These are phyloP conservation scores for Tricholoma sp. DNA, from an alignment of 768 basidiomycete species.

Conservation along the genomic window DNA sequence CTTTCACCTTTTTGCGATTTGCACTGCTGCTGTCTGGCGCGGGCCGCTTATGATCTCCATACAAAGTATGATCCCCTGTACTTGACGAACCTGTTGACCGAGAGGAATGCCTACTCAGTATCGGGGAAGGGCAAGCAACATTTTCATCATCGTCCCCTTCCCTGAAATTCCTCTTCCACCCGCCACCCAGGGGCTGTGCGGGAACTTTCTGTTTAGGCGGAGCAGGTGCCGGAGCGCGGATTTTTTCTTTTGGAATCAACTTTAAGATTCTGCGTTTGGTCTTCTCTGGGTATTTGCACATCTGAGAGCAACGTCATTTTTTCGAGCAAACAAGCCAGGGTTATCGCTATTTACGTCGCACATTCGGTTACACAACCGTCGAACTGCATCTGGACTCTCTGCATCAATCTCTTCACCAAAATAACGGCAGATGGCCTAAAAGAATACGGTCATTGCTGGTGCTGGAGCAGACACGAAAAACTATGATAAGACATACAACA, in stretches of 20 bases:
- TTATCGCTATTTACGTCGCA: slow-evolving; percentile 59
- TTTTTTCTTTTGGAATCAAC: slow-evolving; percentile 36
- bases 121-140: neutral
- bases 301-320: slow-evolving; percentile 30
- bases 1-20: slow-evolving; percentile 29
- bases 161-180: slow-evolving; percentile 2
- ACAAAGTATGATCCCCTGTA: neutral
- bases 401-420: slow-evolving; percentile 69
- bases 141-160: slow-evolving; percentile 3
- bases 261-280: slow-evolving; percentile 41
- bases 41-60: slow-evolving; percentile 9
- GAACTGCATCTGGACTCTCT: slow-evolving; percentile 36
- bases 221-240: neutral
- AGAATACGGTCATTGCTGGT: neutral
- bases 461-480: neutral
- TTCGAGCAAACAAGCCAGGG: neutral
- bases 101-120: neutral
- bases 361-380: slow-evolving; percentile 65
- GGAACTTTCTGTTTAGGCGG: neutral
- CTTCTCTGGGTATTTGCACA: slow-evolving; percentile 77
- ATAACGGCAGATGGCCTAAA: slow-evolving; percentile 70
- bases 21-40: slow-evolving; percentile 3
- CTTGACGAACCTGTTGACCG: neutral
- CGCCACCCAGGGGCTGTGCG: neutral
- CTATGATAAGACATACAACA: slow-evolving; percentile 47